Evolutionary conservation across 345 rosid genomes (phyloP).

Genomic region (Salix viminalis): DNA sequence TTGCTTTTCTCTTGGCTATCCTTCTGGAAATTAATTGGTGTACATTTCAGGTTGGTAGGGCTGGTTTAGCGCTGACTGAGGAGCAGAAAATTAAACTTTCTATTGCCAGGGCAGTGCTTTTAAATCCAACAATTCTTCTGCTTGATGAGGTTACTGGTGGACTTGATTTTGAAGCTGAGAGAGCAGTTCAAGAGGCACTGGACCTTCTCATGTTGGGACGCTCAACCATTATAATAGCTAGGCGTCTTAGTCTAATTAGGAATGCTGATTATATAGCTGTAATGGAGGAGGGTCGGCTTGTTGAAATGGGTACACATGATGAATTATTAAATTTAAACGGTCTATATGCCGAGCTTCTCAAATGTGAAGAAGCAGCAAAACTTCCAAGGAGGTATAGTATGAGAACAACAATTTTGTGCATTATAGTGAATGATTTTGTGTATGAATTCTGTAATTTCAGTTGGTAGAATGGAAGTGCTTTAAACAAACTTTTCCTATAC

Average conservation of each 20-base stretch:
- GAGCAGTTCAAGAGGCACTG: slow-evolving; percentile 82
- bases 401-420: slow-evolving; percentile 4
- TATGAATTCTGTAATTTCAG: slow-evolving; percentile 8
- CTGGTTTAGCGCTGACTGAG: slow-evolving; percentile 80
- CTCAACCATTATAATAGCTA: slow-evolving; percentile 93
- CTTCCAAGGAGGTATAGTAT: slow-evolving; percentile 80
- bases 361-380: slow-evolving; percentile 95
- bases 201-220: slow-evolving; percentile 97
- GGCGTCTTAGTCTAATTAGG: slow-evolving; percentile 82
- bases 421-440: not conserved
- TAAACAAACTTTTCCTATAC: not conserved
- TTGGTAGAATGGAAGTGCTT: not conserved
- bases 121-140: slow-evolving; percentile 80
- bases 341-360: slow-evolving; percentile 87
- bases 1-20: not conserved
- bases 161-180: slow-evolving; percentile 98
- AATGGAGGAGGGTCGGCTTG: slow-evolving; percentile 97
- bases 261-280: slow-evolving; percentile 97
- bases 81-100: slow-evolving; percentile 93
- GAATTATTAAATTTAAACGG: slow-evolving; percentile 68
- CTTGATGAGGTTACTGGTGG: slow-evolving; percentile 99
- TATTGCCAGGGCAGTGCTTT: slow-evolving; percentile 95
- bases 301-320: slow-evolving; percentile 98
- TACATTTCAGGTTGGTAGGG: slow-evolving; percentile 75
- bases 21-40: slow-evolving; percentile 10